Conservation (phyloP, 1,139 yeast species). For the Sugiyamaella pinicola region DNA sequence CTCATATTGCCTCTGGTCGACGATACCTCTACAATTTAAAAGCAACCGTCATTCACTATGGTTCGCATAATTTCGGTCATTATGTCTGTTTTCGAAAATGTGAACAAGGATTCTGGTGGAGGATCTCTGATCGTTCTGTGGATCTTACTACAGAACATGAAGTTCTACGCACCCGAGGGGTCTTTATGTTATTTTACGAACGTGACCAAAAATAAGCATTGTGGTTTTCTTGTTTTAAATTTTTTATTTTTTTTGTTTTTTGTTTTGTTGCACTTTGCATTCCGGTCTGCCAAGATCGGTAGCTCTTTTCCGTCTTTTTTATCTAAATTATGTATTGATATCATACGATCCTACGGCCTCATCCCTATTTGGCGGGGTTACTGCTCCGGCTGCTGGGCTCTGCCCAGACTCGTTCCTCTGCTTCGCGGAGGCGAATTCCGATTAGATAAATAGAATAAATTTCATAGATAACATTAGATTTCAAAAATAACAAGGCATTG, state of each 20-base stretch:
- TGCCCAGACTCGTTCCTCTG: too few species aligned
- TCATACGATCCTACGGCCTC: too few species aligned
- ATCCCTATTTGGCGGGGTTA: too few species aligned
- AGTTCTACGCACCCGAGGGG: conserved; percentile 80
- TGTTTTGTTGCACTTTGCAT: not conserved
- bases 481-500: not conserved
- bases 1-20: conserved; percentile 22
- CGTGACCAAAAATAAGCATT: conserved; percentile 23
- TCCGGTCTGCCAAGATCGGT: not conserved
- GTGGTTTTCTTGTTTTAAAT: too few species aligned
- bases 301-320: too few species aligned
- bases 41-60: conserved; percentile 88
- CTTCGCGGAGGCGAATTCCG: too few species aligned
- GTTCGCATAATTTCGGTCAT: conserved; percentile 94
- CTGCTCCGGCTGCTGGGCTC: too few species aligned
- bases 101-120: conserved; percentile 87
- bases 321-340: too few species aligned
- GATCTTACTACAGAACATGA: conserved; percentile 77
- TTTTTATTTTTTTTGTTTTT: not conserved
- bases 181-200: conserved; percentile 91
- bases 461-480: not conserved
- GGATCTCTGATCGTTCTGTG: conserved; percentile 87
- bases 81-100: conserved; percentile 79
- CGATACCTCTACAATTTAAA: conserved; percentile 60
- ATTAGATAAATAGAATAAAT: too few species aligned